Percentiles rank a stretch among this genome's conserved stretches.
Evolutionary conservation across 1,284 basidiomycete genomes (phyloP).

Genomic region (Pyrrhoderma lamaoense): DNA sequence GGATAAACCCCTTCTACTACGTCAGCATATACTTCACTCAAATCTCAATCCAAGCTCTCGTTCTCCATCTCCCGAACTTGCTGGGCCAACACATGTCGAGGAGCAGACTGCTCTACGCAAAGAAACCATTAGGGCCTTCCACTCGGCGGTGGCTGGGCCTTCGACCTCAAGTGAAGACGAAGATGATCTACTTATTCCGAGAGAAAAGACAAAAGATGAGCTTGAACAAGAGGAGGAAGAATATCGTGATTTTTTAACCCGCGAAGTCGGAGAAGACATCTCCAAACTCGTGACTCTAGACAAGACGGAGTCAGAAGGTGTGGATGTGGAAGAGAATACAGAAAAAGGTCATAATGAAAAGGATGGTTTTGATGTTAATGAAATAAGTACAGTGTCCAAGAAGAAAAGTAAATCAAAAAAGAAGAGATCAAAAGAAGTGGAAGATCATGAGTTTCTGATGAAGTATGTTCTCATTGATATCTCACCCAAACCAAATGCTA

Average conservation of each 20-base stretch:
- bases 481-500: constrained; percentile 2
- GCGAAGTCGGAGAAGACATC: constrained; percentile 77
- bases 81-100: constrained; percentile 64
- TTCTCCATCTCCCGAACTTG: constrained; percentile 43
- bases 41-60: constrained; percentile 44
- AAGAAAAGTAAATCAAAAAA: constrained; percentile 26
- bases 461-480: constrained; percentile 49
- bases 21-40: constrained; percentile 51
- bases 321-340: constrained; percentile 20
- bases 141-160: constrained; percentile 37
- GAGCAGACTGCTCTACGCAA: constrained; percentile 72
- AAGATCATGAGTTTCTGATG: constrained; percentile 83
- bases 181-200: constrained; percentile 52
- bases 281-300: constrained; percentile 48
- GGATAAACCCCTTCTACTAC: constrained; percentile 57
- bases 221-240: constrained; percentile 69
- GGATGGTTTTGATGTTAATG: no score
- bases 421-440: constrained; percentile 44
- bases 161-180: constrained; percentile 52
- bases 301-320: no score
- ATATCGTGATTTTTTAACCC: constrained; percentile 73
- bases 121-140: constrained; percentile 83
- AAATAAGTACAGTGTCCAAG: no score
- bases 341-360: constrained; percentile 29
- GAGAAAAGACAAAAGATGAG: constrained; percentile 75